Conservation (phyloP, 768 basidiomycete genomes). For the Tricholoma terreum region DNA sequence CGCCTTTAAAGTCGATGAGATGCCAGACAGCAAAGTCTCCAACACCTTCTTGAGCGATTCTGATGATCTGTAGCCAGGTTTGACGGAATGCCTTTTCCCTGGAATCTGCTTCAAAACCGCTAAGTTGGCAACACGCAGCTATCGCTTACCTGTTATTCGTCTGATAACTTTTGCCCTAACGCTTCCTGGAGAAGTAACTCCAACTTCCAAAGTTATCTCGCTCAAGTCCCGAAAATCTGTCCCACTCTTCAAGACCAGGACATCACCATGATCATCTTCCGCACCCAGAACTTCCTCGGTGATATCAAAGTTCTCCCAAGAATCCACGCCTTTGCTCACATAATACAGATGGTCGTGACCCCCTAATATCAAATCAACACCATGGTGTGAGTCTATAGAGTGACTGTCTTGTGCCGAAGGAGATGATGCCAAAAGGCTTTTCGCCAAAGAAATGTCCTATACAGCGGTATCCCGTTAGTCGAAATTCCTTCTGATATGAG, state of each 20-base stretch:
- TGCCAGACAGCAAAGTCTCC: conserved; percentile 60
- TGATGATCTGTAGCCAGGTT: conserved; percentile 56
- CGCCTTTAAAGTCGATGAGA: conserved; percentile 65
- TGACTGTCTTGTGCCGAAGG: conserved; percentile 45
- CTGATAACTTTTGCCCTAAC: conserved; percentile 64
- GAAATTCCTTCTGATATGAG: no score
- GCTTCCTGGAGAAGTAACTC: conserved; percentile 56
- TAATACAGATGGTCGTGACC: conserved; percentile 90
- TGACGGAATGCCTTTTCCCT: conserved; percentile 69
- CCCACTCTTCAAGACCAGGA: conserved; percentile 81
- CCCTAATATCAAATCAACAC: conserved; percentile 80
- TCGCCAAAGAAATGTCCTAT: conserved; percentile 72
- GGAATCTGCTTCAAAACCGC: background rate
- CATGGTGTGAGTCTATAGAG: conserved; percentile 55
- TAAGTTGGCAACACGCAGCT: background rate
- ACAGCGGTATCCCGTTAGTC: background rate
- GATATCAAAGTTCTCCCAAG: conserved; percentile 66
- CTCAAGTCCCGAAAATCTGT: conserved; percentile 88
- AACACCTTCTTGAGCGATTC: conserved; percentile 55
- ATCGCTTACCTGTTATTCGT: conserved; percentile 50
- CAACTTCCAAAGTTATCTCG: conserved; percentile 64
- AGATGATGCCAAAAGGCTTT: conserved; percentile 57
- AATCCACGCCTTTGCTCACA: conserved; percentile 58
- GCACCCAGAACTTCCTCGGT: conserved; percentile 54
- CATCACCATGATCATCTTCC: conserved; percentile 68